Percentiles rank a stretch among this genome's conserved stretches.
Evolutionary conservation across 805 yeast genomes (phyloP).

Genomic region (Pichia kluyveri): DNA sequence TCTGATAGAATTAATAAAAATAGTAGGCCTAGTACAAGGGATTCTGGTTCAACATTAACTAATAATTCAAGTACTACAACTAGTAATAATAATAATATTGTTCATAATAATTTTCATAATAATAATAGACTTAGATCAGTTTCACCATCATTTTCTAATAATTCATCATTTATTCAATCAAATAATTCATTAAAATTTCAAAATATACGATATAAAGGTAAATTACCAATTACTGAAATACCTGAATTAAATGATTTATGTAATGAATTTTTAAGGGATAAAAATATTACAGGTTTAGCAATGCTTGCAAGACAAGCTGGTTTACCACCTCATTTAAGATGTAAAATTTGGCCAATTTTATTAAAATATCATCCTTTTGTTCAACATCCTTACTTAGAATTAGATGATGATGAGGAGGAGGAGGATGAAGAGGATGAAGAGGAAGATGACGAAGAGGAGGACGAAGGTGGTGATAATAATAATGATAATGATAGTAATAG

Average conservation of each 20-base stretch:
- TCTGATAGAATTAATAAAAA: background rate
- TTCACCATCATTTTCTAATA: constrained; percentile 3
- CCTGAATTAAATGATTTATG: constrained; percentile 48
- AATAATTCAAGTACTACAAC: background rate
- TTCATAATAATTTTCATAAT: too few relatives aligned
- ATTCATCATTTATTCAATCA: constrained; percentile 4
- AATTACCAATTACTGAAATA: constrained; percentile 36
- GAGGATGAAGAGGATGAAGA: constrained; percentile 20
- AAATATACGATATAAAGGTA: constrained; percentile 23
- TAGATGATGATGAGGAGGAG: constrained; percentile 38
- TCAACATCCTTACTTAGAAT: constrained; percentile 59
- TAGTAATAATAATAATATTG: background rate
- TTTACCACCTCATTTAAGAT: constrained; percentile 72
- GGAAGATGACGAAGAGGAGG: constrained; percentile 7
- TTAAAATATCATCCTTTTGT: constrained; percentile 82
- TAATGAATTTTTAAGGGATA: constrained; percentile 42
- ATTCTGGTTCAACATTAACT: background rate
- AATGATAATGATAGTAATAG: background rate
- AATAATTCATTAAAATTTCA: constrained; percentile 13
- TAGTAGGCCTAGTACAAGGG: background rate
- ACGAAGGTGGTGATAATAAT: constrained; percentile 11
- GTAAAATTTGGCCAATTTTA: constrained; percentile 76
- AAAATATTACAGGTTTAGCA: constrained; percentile 70
- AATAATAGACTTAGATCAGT: background rate
- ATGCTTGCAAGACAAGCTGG: constrained; percentile 76